These are phyloP conservation scores for Ascochyta viciae-villosae DNA, from an alignment of 2,329 filamentous ascomycete species.

Conservation along the genomic window DNA sequence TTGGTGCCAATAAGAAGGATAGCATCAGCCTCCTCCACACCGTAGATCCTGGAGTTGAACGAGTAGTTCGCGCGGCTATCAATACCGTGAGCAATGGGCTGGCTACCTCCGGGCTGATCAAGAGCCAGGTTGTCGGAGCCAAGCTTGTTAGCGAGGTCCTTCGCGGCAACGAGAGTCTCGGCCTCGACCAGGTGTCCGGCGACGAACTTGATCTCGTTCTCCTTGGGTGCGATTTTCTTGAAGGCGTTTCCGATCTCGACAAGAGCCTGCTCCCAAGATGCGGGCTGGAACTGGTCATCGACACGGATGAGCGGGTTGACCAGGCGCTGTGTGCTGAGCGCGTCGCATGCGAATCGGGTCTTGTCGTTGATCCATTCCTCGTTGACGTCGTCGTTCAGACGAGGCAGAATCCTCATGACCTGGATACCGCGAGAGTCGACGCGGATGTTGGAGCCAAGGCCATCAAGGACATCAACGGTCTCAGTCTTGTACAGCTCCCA, in stretches of 20 bases:
- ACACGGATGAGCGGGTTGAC: slow-evolving; percentile 90
- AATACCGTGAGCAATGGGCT: slow-evolving; percentile 88
- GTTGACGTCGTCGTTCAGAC: slow-evolving; percentile 96
- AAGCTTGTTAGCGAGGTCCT: slow-evolving; percentile 95
- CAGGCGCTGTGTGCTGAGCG: slow-evolving; percentile 92
- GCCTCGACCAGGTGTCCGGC: slow-evolving; percentile 91
- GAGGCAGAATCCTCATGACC: slow-evolving; percentile 92
- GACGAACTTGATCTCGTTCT: slow-evolving; percentile 94
- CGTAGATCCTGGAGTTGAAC: slow-evolving; percentile 95
- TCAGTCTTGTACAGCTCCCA: slow-evolving; percentile 98
- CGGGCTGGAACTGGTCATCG: slow-evolving; percentile 89
- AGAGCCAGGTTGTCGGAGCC: slow-evolving; percentile 95
- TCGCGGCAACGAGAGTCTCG: slow-evolving; percentile 93
- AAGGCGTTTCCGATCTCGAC: slow-evolving; percentile 84
- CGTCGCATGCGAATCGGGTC: slow-evolving; percentile 93
- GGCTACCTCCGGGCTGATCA: slow-evolving; percentile 83
- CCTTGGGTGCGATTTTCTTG: slow-evolving; percentile 79
- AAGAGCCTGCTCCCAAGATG: slow-evolving; percentile 94
- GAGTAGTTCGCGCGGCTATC: slow-evolving; percentile 94
- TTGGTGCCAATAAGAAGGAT: slow-evolving; percentile 95
- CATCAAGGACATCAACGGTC: slow-evolving; percentile 93
- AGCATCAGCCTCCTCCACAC: slow-evolving; percentile 90
- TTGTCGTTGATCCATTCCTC: slow-evolving; percentile 99
- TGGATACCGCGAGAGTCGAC: slow-evolving; percentile 92
- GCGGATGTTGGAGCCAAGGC: slow-evolving; percentile 90